Evolutionary conservation across 129 eudicot species (phyloP).

Genomic region (Mikania micrantha): DNA sequence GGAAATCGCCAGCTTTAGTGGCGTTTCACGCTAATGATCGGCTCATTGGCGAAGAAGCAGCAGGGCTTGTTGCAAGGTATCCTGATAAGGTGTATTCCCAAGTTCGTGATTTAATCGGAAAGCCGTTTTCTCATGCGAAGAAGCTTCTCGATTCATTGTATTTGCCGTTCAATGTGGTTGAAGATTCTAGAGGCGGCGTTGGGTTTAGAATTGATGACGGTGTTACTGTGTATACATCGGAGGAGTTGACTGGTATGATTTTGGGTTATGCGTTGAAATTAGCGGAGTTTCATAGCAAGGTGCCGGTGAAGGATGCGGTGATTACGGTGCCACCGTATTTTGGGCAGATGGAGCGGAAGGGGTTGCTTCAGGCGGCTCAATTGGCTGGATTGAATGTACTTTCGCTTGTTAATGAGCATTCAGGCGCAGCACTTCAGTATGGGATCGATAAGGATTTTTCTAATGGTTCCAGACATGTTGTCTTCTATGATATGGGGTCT

Average conservation of each 20-base stretch:
- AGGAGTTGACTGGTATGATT: constrained; percentile 80
- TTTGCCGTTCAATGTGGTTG: constrained; percentile 44
- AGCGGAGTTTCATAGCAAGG: constrained; percentile 78
- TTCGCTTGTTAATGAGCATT: constrained; percentile 80
- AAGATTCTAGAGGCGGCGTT: constrained; percentile 42
- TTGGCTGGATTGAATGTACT: constrained; percentile 88
- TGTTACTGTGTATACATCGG: constrained; percentile 49
- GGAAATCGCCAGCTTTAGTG: constrained; percentile 78
- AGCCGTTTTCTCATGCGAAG: constrained; percentile 33
- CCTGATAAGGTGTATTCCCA: constrained; percentile 73
- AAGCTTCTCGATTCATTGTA: constrained; percentile 35
- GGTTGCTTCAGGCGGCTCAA: constrained; percentile 68
- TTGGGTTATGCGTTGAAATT: constrained; percentile 54
- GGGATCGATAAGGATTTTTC: constrained; percentile 96
- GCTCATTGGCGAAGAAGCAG: constrained; percentile 86
- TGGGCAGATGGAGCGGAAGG: constrained; percentile 84
- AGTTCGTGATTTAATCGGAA: constrained; percentile 54
- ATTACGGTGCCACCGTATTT: constrained; percentile 86
- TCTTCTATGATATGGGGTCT: constrained; percentile 97
- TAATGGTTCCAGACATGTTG: constrained; percentile 75
- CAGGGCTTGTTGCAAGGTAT: constrained; percentile 65
- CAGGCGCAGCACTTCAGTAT: constrained; percentile 96
- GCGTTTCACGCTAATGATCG: constrained; percentile 69
- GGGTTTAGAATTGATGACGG: constrained; percentile 52
- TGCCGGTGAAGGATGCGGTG: constrained; percentile 70